Conservation (phyloP, 2,329 filamentous ascomycete genomes). For the Colletotrichum endophyticum region DNA sequence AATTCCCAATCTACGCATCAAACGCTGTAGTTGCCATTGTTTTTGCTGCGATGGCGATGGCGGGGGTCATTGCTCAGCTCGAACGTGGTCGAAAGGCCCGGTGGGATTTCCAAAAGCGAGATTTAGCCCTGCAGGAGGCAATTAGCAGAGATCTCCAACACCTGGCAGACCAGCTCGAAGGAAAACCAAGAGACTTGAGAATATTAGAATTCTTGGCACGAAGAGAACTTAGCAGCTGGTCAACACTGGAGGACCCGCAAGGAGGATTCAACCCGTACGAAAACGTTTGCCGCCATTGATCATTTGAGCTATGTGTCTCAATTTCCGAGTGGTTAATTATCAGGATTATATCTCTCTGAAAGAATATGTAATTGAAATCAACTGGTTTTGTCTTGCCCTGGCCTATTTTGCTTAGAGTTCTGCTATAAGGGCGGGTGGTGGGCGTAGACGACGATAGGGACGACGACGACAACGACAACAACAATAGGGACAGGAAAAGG, state of each 20-base stretch:
- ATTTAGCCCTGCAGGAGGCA: not conserved
- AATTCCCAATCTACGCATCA: slow-evolving; percentile 11
- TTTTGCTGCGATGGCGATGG: slow-evolving; percentile 8
- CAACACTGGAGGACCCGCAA: not conserved
- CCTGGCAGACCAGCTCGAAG: not conserved
- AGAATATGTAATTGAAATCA: too few relatives aligned
- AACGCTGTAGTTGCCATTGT: slow-evolving; percentile 19
- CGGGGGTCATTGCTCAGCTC: slow-evolving; percentile 1
- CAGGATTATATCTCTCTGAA: not conserved
- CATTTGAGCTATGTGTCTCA: not conserved
- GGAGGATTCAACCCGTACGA: not conserved
- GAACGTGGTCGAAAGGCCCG: not conserved
- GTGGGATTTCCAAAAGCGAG: not conserved
- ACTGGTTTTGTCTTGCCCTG: not conserved
- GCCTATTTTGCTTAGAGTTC: not conserved
- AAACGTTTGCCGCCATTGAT: not conserved
- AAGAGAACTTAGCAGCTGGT: not conserved
- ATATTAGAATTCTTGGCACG: slow-evolving; percentile 3
- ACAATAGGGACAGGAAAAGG: too few relatives aligned
- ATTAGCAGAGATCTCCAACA: not conserved
- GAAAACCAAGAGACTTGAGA: not conserved
- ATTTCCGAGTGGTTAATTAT: not conserved
- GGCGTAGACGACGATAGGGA: not conserved
- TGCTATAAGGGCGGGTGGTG: not conserved
- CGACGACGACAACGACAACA: not conserved